Evolutionary conservation across 768 basidiomycete genomes (phyloP).

Genomic region (Bullera alba): DNA sequence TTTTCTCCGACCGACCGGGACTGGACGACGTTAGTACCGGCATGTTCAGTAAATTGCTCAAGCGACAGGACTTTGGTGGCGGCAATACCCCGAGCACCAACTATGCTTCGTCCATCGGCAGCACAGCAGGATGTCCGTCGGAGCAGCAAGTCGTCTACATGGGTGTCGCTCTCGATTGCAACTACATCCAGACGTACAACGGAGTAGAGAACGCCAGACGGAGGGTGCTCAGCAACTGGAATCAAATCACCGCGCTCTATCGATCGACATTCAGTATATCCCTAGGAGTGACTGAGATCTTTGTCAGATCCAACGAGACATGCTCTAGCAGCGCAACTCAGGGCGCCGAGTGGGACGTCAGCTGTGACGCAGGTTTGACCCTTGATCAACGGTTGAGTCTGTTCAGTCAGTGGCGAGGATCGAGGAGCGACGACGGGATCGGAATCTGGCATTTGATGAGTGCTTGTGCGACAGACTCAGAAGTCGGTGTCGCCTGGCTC

Average conservation of each 20-base stretch:
- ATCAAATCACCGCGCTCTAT: slow-evolving; percentile 49
- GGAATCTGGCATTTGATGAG: slow-evolving; percentile 89
- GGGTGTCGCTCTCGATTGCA: slow-evolving; percentile 84
- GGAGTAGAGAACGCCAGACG: slow-evolving; percentile 60
- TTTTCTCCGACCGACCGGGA: slow-evolving; percentile 11
- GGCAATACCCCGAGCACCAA: slow-evolving; percentile 48
- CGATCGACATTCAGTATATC: slow-evolving; percentile 73
- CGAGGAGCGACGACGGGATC: slow-evolving; percentile 62
- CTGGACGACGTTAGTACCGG: slow-evolving; percentile 1
- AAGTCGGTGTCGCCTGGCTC: slow-evolving; percentile 75
- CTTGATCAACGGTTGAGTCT: slow-evolving; percentile 67
- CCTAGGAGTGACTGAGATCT: slow-evolving; percentile 71
- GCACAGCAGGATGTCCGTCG: slow-evolving; percentile 63
- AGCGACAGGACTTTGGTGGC: slow-evolving; percentile 13
- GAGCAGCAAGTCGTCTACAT: slow-evolving; percentile 67
- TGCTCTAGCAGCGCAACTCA: slow-evolving; percentile 58
- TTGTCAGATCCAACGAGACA: slow-evolving; percentile 60
- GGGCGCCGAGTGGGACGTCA: slow-evolving; percentile 67
- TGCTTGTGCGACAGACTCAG: slow-evolving; percentile 36
- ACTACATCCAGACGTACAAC: slow-evolving; percentile 62
- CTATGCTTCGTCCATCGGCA: slow-evolving; percentile 64
- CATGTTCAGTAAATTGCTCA: background rate
- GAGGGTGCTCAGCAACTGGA: slow-evolving; percentile 72
- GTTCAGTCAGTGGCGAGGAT: slow-evolving; percentile 76
- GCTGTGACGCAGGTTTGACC: slow-evolving; percentile 53